Evolutionary conservation across 345 rosid species (phyloP), one percentile per base, ranked within the genome.

Genomic region (Citrus medica): DNA sequence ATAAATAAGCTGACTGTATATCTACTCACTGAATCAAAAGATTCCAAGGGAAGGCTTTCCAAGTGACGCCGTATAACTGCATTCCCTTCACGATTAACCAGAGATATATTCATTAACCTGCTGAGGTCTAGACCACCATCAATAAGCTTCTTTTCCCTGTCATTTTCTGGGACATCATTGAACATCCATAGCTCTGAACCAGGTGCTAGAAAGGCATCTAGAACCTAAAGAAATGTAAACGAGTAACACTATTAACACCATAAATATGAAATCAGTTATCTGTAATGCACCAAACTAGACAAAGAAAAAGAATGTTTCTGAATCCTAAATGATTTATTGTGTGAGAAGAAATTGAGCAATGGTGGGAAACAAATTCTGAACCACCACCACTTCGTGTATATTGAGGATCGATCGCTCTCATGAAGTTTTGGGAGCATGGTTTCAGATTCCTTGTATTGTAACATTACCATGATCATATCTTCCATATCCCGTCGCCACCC

Each of bases 401-500:
- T 14, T 75, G 69, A 28, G 24, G 67, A 32, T 59, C 55, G 67
- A 32, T 59, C 55, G 80, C 82, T 78, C 80, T 85, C 78, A 72
- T 38, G 66, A 76, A 67, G 79, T 58, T 66, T 53, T 76, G 77
- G 79, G 76, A 77, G 72, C 60, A 76, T 56, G 78, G 73, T 76
- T 72, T 70, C 82, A 53, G 58, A 79, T 77, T 86, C 82, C 82
- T 69, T 62, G 22, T 79, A 82, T 69, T 65, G 28, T 79, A 82
- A 73, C 78, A 80, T 90, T 92, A 92, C 93, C 95, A 79, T 82
- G 82, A 92, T 85, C 86, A 92, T 90, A 89, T 92, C 95, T 87
- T 92, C 93, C 90, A 92, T 90, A 87, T 92, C 95, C 66, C 95
- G 88, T 60, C 95, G 86, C 93, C 95, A 88, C 79, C 95, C 95